Evolutionary conservation across 305 asterid species (phyloP).

Genomic region (Solanum hybrid): DNA sequence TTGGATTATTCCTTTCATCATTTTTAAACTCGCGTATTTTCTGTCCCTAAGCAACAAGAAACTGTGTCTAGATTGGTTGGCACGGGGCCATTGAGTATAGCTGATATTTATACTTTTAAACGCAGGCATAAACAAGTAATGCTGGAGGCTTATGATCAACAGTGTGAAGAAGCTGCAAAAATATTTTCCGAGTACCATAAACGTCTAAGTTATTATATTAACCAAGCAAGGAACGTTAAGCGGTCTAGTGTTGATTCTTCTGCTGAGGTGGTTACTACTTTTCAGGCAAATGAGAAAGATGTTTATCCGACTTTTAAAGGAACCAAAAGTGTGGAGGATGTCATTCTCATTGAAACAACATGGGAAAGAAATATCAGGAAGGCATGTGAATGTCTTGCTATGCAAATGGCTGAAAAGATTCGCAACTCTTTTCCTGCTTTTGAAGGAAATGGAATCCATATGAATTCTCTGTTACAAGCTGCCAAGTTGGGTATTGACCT

Average conservation of each 20-base stretch:
- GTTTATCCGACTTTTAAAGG: conserved; percentile 33
- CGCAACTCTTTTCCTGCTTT: conserved; percentile 73
- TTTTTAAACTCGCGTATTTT: not conserved
- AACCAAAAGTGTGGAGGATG: conserved; percentile 58
- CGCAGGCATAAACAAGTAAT: conserved; percentile 91
- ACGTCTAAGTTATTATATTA: conserved; percentile 62
- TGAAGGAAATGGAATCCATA: conserved; percentile 83
- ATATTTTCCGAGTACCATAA: conserved; percentile 93
- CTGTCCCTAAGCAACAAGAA: not conserved
- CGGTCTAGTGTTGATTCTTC: conserved; percentile 46
- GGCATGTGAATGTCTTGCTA: conserved; percentile 77
- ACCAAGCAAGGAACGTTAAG: conserved; percentile 73
- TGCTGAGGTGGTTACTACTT: conserved; percentile 63
- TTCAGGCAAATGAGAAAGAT: conserved; percentile 51
- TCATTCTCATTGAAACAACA: conserved; percentile 73
- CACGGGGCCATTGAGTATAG: not conserved
- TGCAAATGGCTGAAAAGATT: conserved; percentile 64
- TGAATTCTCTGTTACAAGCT: conserved; percentile 57
- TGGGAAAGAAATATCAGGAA: conserved; percentile 76
- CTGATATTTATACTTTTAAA: conserved; percentile 7
- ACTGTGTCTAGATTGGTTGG: not conserved
- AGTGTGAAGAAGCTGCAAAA: conserved; percentile 87
- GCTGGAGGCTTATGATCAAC: conserved; percentile 91
- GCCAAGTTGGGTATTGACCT: conserved; percentile 64
- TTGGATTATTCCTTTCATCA: not conserved